Base-by-base conservation (phyloP, 768 basidiomycete genomes). In the Chiua virens region DNA sequence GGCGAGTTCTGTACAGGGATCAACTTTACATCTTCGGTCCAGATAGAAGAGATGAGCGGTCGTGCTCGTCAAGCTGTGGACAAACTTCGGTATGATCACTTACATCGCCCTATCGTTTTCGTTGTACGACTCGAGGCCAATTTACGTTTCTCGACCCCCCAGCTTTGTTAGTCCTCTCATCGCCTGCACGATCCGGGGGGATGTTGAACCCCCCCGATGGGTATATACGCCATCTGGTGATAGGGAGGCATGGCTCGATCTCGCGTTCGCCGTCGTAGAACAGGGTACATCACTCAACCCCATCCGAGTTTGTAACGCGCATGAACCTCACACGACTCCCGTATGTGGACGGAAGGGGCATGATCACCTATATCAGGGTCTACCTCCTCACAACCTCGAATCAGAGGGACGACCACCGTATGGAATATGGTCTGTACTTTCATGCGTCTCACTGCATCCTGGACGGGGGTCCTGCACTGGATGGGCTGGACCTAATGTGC, bases 41-140 rank as follows among this genome's bases (percentile, higher is more conserved):
- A n/a, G 45, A 1, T 21, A 21, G 56, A 55, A 22, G 50, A 47
- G 0, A 37, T 61, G 5, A 52, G 36, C 18, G 22, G 18, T 32
- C 53, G 60, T 27, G 25, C 53, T 18, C 56, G 53, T 7, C 15
- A 7, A 14, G 60, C 60, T 5, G 42, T 62, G 18, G 40, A 62
- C 21, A 62, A 55, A 42, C 60, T 62, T 18, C 53, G 60, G 60
- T n/a, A n/a, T n/a, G n/a, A n/a, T n/a, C n/a, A n/a, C n/a, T n/a
- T n/a, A n/a, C n/a, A n/a, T n/a, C n/a, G n/a, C n/a, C n/a, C n/a
- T n/a, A n/a, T n/a, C n/a, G n/a, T n/a, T n/a, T n/a, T n/a, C n/a
- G n/a, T n/a, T 62, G 41, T 20, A n/a, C n/a, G 4, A 21, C 2
- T 30, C 22, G 3, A n/a, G n/a, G n/a, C n/a, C n/a, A n/a, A n/a